phyloP scores from a whole-genome alignment of 2,329 filamentous ascomycete species.

The Epichloe uncinata region DNA sequence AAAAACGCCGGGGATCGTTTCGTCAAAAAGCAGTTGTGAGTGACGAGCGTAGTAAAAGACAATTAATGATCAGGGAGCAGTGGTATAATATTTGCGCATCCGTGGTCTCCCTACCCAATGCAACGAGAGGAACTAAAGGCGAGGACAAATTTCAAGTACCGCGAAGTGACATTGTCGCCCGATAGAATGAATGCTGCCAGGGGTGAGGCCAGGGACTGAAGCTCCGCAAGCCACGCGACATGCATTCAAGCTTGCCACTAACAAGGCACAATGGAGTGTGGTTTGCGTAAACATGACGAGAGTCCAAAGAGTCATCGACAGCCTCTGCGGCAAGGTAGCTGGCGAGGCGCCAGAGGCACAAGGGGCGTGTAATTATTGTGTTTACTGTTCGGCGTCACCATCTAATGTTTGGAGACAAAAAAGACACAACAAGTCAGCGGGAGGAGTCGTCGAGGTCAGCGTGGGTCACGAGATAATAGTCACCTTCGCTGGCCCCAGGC shows the following conservation, averaged over 20 bases:
- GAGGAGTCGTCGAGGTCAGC: constrained; percentile 10
- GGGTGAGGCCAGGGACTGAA: background rate
- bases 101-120: constrained; percentile 4
- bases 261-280: background rate
- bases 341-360: background rate
- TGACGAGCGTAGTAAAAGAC: background rate
- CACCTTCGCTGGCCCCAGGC: constrained; percentile 49
- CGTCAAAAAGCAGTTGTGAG: background rate
- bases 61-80: background rate
- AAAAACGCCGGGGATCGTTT: constrained; percentile 8
- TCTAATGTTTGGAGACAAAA: constrained; percentile 14
- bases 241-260: background rate
- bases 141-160: background rate
- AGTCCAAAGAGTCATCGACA: background rate
- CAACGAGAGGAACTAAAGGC: constrained; percentile 3
- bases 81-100: constrained; percentile 4
- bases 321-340: background rate
- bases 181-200: background rate
- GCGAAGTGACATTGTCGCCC: background rate
- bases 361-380: background rate
- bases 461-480: constrained; percentile 31
- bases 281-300: background rate
- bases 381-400: constrained; percentile 23
- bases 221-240: background rate
- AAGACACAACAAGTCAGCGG: background rate